Percentiles rank a stretch among this genome's conserved stretches.
Evolutionary conservation across 179 eudicot species (phyloP).

Genomic region (Spinacia oleracea): DNA sequence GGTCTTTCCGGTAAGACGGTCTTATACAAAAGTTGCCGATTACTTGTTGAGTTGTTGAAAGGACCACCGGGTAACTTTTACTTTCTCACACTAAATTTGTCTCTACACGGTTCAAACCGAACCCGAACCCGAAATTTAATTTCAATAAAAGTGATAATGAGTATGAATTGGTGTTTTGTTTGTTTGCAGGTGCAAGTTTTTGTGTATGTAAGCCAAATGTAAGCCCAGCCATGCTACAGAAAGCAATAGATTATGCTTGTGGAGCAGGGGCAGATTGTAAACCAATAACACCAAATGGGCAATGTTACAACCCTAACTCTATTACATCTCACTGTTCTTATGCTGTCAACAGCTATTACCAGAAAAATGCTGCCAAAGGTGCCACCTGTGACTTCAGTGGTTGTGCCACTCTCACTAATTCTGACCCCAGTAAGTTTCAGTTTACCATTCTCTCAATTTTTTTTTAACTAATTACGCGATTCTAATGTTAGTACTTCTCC

Average conservation of each 20-base stretch:
- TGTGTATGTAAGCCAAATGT: conserved; percentile 78
- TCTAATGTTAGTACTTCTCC: too few species aligned
- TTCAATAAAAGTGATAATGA: too few species aligned
- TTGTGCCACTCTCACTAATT: conserved; percentile 39
- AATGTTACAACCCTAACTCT: conserved; percentile 70
- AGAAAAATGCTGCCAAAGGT: conserved; percentile 54
- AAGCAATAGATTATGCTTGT: conserved; percentile 79
- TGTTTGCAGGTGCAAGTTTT: conserved; percentile 52
- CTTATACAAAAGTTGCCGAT: too few species aligned
- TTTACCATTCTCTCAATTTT: neutral
- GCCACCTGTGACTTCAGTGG: conserved; percentile 76
- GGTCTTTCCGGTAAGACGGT: too few species aligned
- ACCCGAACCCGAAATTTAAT: too few species aligned
- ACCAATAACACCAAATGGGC: conserved; percentile 49
- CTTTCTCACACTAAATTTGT: neutral
- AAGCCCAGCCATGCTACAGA: conserved; percentile 48
- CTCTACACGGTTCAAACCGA: too few species aligned
- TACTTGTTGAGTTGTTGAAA: too few species aligned
- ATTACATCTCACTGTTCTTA: conserved; percentile 66
- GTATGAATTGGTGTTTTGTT: neutral
- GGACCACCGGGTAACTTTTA: too few species aligned
- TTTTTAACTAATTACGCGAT: neutral
- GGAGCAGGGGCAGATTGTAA: conserved; percentile 88
- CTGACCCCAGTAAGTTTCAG: conserved; percentile 62
- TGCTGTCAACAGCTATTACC: conserved; percentile 85